phyloP scores from a whole-genome alignment of 2,329 filamentous ascomycete species.

The Scytalidium sp. region DNA sequence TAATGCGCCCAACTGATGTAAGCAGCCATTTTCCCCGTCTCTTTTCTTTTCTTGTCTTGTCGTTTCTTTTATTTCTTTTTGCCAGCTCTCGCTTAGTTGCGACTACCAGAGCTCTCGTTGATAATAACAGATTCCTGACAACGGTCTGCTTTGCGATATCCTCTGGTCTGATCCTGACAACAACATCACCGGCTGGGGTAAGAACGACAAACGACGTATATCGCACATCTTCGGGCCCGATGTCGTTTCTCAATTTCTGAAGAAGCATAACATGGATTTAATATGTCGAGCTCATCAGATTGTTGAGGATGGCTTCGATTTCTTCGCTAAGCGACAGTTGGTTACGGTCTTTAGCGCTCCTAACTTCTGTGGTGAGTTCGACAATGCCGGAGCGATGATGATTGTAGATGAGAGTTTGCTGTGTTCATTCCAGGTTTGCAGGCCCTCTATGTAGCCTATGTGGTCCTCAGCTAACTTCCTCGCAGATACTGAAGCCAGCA shows the following conservation, averaged over 20 bases:
- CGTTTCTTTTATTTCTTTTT: constrained; percentile 19
- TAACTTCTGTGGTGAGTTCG: constrained; percentile 99
- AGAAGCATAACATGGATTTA: constrained; percentile 99
- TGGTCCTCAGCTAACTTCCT: constrained; percentile 15
- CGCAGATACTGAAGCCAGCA: constrained; percentile 93
- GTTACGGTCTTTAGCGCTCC: constrained; percentile 97
- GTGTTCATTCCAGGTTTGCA: constrained; percentile 95
- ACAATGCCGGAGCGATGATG: constrained; percentile 99
- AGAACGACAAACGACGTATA: constrained; percentile 97
- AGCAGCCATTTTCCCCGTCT: constrained; percentile 33
- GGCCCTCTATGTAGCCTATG: neutral
- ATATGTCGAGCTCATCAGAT: constrained; percentile 99
- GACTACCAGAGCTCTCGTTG: constrained; percentile 29
- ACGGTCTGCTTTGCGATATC: constrained; percentile 93
- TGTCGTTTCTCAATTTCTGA: constrained; percentile 93
- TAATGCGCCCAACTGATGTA: constrained; percentile 99
- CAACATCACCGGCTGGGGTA: constrained; percentile 98
- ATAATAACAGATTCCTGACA: constrained; percentile 81
- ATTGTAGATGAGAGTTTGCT: constrained; percentile 97
- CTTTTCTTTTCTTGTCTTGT: too few species aligned
- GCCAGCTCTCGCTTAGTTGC: constrained; percentile 22
- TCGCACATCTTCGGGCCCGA: constrained; percentile 98
- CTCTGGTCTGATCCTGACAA: constrained; percentile 99
- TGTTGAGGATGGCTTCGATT: constrained; percentile 98
- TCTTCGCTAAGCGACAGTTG: constrained; percentile 97